phyloP scores from a whole-genome alignment of 2,329 filamentous ascomycete species.

The Trichoderma semiorbis region DNA sequence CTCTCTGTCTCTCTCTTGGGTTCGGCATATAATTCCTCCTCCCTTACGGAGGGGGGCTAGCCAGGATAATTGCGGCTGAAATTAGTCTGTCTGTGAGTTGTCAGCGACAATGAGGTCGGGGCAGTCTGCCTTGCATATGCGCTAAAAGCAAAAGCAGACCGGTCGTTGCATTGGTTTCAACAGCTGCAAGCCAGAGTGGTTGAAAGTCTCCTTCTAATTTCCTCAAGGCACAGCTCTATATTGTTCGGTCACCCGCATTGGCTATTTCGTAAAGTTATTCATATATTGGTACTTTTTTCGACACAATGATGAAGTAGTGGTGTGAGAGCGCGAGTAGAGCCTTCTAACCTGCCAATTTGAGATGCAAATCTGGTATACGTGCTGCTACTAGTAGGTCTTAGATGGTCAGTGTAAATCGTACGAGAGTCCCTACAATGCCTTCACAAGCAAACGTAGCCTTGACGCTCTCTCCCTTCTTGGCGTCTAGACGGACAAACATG shows the following conservation, averaged over 20 bases:
- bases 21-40: not conserved
- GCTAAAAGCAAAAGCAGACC: not conserved
- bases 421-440: slow-evolving; percentile 65
- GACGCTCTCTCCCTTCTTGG: slow-evolving; percentile 52
- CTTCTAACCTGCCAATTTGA: not conserved
- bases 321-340: not conserved
- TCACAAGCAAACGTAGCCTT: slow-evolving; percentile 79
- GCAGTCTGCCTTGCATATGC: slow-evolving; percentile 4
- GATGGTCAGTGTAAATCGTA: slow-evolving; percentile 27
- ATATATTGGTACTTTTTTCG: not conserved
- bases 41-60: not conserved
- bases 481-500: slow-evolving; percentile 51
- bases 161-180: not conserved
- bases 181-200: not conserved
- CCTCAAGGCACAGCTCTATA: not conserved
- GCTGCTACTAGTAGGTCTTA: not conserved
- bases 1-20: not conserved
- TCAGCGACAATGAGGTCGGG: not conserved
- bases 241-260: not conserved
- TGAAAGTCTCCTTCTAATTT: not conserved
- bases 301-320: not conserved
- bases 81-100: not conserved
- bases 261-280: not conserved
- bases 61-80: slow-evolving; percentile 9
- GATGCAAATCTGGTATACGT: not conserved